Conservation (phyloP, 352 stramenopile species). For the Pythium myriotylum region DNA sequence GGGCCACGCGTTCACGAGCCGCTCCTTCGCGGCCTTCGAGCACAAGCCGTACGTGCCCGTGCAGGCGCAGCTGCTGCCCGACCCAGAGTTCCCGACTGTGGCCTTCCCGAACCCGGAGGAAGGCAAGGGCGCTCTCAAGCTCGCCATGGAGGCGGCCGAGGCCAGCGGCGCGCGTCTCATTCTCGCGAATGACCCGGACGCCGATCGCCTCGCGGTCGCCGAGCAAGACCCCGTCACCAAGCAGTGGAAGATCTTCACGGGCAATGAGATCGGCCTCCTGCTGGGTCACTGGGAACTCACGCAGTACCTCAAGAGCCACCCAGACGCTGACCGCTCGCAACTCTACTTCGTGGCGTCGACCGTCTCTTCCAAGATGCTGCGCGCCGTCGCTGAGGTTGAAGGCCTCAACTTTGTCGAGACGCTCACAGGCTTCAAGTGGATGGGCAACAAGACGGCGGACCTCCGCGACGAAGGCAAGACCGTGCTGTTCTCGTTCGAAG, state of each 20-base stretch:
- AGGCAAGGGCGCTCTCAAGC: conserved; percentile 94
- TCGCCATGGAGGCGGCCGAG: conserved; percentile 91
- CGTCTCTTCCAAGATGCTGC: conserved; percentile 97
- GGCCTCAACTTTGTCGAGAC: conserved; percentile 97
- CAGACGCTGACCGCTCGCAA: conserved; percentile 56
- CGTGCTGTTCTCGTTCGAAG: conserved; percentile 97
- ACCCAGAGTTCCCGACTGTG: conserved; percentile 97
- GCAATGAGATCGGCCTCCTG: conserved; percentile 97
- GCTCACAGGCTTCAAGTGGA: conserved; percentile 99
- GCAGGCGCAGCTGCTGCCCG: conserved; percentile 87
- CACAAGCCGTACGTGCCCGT: conserved; percentile 88
- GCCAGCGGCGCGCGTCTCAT: conserved; percentile 83
- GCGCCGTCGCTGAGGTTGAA: conserved; percentile 89
- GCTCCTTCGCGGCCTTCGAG: conserved; percentile 91
- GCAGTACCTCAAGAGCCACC: conserved; percentile 63
- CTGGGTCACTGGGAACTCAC: conserved; percentile 93
- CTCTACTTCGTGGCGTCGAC: conserved; percentile 94
- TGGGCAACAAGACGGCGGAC: conserved; percentile 91
- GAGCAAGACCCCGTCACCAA: conserved; percentile 79
- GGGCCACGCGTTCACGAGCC: conserved; percentile 90
- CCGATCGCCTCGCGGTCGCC: conserved; percentile 96
- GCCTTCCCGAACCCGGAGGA: conserved; percentile 99
- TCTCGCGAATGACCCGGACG: conserved; percentile 98
- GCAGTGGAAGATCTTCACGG: conserved; percentile 96
- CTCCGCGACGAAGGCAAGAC: conserved; percentile 86